Evolutionary conservation across 768 basidiomycete species (phyloP), one percentile per base, ranked within the genome.

Genomic region (Boletus reticuloceps): DNA sequence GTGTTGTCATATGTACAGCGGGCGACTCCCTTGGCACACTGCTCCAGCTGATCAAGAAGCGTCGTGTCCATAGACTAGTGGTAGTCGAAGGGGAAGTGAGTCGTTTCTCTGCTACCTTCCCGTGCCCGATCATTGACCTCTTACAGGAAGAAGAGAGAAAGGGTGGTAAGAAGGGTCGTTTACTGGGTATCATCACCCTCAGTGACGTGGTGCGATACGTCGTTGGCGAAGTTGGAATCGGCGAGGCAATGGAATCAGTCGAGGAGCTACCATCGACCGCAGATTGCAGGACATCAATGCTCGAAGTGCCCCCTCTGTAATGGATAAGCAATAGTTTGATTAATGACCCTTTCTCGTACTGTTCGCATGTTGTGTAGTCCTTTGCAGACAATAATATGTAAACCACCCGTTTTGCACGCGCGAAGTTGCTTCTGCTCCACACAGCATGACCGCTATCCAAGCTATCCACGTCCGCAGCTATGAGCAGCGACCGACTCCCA

Each of bases 1-100:
- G 97, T 14, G 95, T 98, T 8, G 92, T 98, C 51, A 90, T 96
- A 19, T 98, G 97, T 69, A 93, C 91, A 1, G 91, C 93, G 1
- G 82, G 86, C 3, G 96, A 98, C 67, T 95, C 95, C 1, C 78
- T 99, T 27, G 90, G 89, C 5, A 94, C 92, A 2, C 82, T 98
- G 8, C 80, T 99, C 46, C 85, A 91, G 62, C 82, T 97, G 20
- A 91, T 98, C 68, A 93, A 92, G 73, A 91, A 94, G 70, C 85
- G 94, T 29, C 79, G 97, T 32, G 92, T 97, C 14, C 97, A 99
- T 69, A 85, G 97, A 47, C 75, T 99, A 17, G 94, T 98, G 2
- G 94, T 98, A 3, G 94, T 98, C 16, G 93, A 95, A 75, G 91
- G 91, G 60, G 92, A 93, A 69, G 89, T 88, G 59, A 58, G 80